Conservation (phyloP, 495 filamentous ascomycete species). For the Pyrenula aspistea region DNA sequence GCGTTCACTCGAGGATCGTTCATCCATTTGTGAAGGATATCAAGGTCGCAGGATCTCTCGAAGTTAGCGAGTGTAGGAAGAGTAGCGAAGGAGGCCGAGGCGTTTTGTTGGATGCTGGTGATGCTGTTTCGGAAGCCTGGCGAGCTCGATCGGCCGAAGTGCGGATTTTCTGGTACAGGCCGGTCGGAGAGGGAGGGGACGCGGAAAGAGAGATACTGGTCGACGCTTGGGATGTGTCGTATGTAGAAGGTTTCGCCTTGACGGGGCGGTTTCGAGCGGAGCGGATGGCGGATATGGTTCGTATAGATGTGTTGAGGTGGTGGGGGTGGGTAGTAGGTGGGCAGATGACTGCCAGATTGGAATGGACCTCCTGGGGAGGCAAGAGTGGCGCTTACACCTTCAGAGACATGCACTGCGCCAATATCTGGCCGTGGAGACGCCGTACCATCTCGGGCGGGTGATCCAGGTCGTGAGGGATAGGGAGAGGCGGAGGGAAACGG, state of each 20-base stretch:
- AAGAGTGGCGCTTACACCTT: constrained; percentile 14
- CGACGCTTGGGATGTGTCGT: constrained; percentile 69
- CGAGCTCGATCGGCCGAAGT: constrained; percentile 14
- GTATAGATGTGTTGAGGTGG: constrained; percentile 74
- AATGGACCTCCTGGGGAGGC: constrained; percentile 45
- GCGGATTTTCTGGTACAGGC: constrained; percentile 13
- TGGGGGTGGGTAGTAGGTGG: constrained; percentile 80
- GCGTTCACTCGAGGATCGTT: constrained; percentile 70
- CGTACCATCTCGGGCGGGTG: constrained; percentile 41
- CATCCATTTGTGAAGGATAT: constrained; percentile 83
- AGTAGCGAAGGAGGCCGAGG: constrained; percentile 1
- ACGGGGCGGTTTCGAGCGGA: constrained; percentile 78
- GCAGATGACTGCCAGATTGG: constrained; percentile 65
- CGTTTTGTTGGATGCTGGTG: too few relatives aligned
- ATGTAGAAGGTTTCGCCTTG: constrained; percentile 85
- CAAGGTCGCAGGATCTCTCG: constrained; percentile 44
- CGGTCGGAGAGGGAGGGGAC: constrained; percentile 38
- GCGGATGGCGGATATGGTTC: constrained; percentile 68
- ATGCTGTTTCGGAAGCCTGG: constrained; percentile 14
- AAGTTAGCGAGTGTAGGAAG: constrained; percentile 22
- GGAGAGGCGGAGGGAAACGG: constrained; percentile 48
- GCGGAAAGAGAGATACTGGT: constrained; percentile 81
- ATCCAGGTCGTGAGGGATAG: constrained; percentile 41
- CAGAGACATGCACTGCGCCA: constrained; percentile 6
- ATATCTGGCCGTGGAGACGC: constrained; percentile 8